A percentile compares a stretch with the other conserved stretches of the same genome.
Conservation (phyloP, 2,329 filamentous ascomycete species). For the Diaporthe ilicicola region DNA sequence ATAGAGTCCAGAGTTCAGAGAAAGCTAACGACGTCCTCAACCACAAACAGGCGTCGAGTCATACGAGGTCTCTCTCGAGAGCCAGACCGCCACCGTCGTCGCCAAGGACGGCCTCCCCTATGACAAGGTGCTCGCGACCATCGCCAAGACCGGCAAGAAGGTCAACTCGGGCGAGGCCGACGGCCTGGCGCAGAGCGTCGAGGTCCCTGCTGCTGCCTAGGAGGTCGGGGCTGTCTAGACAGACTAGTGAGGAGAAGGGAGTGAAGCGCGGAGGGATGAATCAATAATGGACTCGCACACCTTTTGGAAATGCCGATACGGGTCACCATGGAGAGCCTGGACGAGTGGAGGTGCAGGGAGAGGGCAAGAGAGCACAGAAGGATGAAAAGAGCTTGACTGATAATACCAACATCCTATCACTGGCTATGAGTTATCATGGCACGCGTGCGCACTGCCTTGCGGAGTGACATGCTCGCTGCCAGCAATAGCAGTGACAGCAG, state of each 20-base stretch:
- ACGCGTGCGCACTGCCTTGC: too few species aligned
- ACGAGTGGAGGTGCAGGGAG: not conserved
- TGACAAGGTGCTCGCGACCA: conserved; percentile 81
- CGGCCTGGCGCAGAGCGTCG: conserved; percentile 64
- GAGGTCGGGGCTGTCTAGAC: not conserved
- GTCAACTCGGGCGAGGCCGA: conserved; percentile 80
- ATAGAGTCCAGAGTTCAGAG: not conserved
- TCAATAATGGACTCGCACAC: not conserved
- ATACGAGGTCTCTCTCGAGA: conserved; percentile 87
- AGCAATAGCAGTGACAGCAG: too few species aligned
- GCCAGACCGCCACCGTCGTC: conserved; percentile 81
- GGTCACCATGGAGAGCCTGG: too few species aligned
- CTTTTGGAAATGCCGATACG: not conserved
- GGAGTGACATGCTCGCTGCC: not conserved
- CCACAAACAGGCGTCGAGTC: conserved; percentile 76
- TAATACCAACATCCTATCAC: not conserved
- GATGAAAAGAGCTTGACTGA: not conserved
- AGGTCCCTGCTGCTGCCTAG: conserved; percentile 42
- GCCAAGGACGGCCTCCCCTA: conserved; percentile 76
- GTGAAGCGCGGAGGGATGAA: not conserved
- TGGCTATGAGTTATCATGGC: not conserved
- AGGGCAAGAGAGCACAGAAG: too few species aligned
- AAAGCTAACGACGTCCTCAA: not conserved
- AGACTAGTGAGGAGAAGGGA: not conserved
- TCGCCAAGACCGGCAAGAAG: conserved; percentile 95